These are phyloP conservation scores for Paraphoma chrysanthemicola DNA, from an alignment of 2,329 filamentous ascomycete species.

Conservation along the genomic window DNA sequence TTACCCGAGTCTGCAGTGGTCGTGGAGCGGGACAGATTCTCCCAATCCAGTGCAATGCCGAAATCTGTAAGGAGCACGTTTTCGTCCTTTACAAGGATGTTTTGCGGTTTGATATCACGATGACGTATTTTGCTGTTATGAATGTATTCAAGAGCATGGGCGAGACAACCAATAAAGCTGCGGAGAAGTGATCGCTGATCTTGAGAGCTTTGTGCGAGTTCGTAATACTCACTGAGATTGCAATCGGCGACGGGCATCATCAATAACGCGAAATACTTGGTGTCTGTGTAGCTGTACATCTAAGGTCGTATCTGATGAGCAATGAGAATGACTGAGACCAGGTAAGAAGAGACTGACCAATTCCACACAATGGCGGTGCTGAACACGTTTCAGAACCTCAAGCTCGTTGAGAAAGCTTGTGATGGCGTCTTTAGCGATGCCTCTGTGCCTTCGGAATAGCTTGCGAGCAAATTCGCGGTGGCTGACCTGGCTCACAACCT, in stretches of 20 bases:
- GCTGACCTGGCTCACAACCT: slow-evolving; percentile 4
- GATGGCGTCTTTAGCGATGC: slow-evolving; percentile 6
- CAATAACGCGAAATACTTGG: slow-evolving; percentile 34
- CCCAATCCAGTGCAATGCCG: slow-evolving; percentile 18
- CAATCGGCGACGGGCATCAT: slow-evolving; percentile 30
- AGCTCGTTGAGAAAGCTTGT: slow-evolving; percentile 9
- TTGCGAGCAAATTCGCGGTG: slow-evolving; percentile 6
- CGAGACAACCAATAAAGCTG: slow-evolving; percentile 17
- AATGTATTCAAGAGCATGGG: slow-evolving; percentile 10
- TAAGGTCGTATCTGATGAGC: too few relatives aligned
- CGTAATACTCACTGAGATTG: slow-evolving; percentile 18
- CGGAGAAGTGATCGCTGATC: slow-evolving; percentile 16
- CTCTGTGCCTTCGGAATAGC: slow-evolving; percentile 2
- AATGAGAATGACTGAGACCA: too few relatives aligned
- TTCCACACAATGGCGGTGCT: slow-evolving; percentile 11
- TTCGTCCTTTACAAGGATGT: slow-evolving; percentile 17
- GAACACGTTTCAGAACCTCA: slow-evolving; percentile 8
- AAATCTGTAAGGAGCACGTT: slow-evolving; percentile 23
- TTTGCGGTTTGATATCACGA: slow-evolving; percentile 22
- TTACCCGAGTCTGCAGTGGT: slow-evolving; percentile 16
- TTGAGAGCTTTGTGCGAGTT: slow-evolving; percentile 6
- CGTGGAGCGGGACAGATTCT: slow-evolving; percentile 14
- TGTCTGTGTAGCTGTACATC: slow-evolving; percentile 38
- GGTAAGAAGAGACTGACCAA: slow-evolving; percentile 2
- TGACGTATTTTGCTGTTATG: slow-evolving; percentile 18